Conservation (phyloP, 1,139 yeast species). For the Yamadazyma atlantica region DNA sequence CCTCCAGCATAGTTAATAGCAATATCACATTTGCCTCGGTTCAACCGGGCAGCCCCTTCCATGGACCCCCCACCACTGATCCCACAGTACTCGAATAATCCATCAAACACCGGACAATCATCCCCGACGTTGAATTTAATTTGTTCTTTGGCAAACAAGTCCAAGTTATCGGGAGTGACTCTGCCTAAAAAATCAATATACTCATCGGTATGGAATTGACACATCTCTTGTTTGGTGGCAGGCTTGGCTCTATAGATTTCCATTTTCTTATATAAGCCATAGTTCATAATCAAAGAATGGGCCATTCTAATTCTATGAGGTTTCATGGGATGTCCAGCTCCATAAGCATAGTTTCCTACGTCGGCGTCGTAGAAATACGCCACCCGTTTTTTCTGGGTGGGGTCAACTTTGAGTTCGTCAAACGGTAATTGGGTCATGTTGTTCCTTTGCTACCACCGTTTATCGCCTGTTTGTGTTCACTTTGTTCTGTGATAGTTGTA, state of each 20-base stretch:
- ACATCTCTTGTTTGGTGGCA: conserved; percentile 97
- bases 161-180: conserved; percentile 93
- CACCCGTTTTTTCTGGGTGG: conserved; percentile 42
- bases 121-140: conserved; percentile 95
- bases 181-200: conserved; percentile 91
- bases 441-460: too few species aligned
- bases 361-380: conserved; percentile 64
- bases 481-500: too few species aligned
- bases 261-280: conserved; percentile 95
- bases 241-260: conserved; percentile 96
- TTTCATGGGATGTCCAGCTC: conserved; percentile 98
- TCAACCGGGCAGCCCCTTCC: conserved; percentile 86
- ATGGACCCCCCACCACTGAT: conserved; percentile 90
- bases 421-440: conserved; percentile 41
- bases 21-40: conserved; percentile 84
- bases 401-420: conserved; percentile 45
- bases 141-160: conserved; percentile 87
- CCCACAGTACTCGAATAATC: conserved; percentile 83
- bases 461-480: too few species aligned
- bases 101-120: conserved; percentile 97
- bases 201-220: conserved; percentile 97
- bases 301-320: conserved; percentile 99
- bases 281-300: conserved; percentile 94
- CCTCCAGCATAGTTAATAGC: conserved; percentile 99
- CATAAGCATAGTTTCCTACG: conserved; percentile 96